Evolutionary conservation across 441 rosid species (phyloP).

Genomic region (Adansonia rubrostipa): DNA sequence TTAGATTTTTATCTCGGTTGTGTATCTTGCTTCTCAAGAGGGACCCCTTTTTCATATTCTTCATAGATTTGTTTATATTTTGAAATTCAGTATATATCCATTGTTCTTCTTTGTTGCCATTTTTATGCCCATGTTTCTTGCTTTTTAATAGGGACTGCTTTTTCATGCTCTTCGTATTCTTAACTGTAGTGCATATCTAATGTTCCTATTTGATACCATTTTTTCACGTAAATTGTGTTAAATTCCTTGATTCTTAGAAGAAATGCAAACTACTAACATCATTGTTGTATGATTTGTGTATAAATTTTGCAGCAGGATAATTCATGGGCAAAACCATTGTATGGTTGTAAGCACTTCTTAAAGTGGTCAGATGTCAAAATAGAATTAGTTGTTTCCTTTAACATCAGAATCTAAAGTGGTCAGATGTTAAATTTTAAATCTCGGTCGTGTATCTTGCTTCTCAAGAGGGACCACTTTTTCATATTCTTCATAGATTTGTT

Average conservation of each 20-base stretch:
- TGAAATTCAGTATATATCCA: background rate
- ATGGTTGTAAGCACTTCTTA: background rate
- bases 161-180: background rate
- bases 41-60: background rate
- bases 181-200: background rate
- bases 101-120: background rate
- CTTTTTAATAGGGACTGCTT: background rate
- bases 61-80: background rate
- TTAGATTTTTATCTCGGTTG: background rate
- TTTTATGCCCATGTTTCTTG: background rate
- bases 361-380: background rate
- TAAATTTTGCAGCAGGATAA: background rate
- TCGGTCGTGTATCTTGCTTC: background rate
- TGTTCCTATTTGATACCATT: conserved; percentile 6
- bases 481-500: background rate
- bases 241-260: background rate
- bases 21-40: background rate
- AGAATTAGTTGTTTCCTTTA: background rate
- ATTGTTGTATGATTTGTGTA: background rate
- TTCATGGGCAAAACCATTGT: background rate
- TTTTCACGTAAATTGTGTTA: background rate
- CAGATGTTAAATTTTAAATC: background rate
- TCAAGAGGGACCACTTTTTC: background rate
- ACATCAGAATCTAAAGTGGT: background rate
- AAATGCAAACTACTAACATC: background rate